These are phyloP conservation scores for Dictyostelium capitatum DNA, from an alignment of 78 protist species.

Conservation along the genomic window DNA sequence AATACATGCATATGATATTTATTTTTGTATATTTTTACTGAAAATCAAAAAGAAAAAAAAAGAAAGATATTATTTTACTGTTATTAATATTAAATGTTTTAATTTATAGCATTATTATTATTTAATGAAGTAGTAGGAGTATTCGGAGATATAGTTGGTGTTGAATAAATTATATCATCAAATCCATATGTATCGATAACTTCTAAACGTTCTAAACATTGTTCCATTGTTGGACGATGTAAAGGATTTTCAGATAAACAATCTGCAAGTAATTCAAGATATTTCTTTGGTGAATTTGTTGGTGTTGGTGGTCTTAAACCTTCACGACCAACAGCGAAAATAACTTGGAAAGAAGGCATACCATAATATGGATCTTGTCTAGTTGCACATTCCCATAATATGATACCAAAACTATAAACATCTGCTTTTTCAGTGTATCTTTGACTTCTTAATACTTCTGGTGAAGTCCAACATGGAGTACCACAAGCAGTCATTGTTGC, in stretches of 20 bases:
- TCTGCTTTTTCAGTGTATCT: slow-evolving; percentile 80
- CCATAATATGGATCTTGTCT: slow-evolving; percentile 70
- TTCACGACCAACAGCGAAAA: slow-evolving; percentile 79
- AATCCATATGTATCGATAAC: background rate
- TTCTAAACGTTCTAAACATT: slow-evolving; percentile 36
- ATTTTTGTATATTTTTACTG: too few relatives aligned
- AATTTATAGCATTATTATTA: too few relatives aligned
- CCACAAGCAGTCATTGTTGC: slow-evolving; percentile 87
- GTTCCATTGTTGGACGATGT: slow-evolving; percentile 77
- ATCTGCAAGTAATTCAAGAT: slow-evolving; percentile 25
- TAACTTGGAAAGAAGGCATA: slow-evolving; percentile 80
- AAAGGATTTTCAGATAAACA: slow-evolving; percentile 73
- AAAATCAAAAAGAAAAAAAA: too few relatives aligned
- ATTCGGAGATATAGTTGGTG: background rate
- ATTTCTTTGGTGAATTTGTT: slow-evolving; percentile 9
- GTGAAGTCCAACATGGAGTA: slow-evolving; percentile 88
- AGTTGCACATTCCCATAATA: slow-evolving; percentile 83
- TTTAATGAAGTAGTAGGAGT: too few relatives aligned
- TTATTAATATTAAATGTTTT: too few relatives aligned
- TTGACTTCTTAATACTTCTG: slow-evolving; percentile 80
- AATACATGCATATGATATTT: too few relatives aligned
- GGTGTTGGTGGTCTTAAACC: slow-evolving; percentile 78
- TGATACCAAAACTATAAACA: slow-evolving; percentile 74
- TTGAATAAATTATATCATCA: background rate
- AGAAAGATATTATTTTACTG: too few relatives aligned